Conservation (phyloP, 2,329 filamentous ascomycete species). For the Colletotrichum sp. region DNA sequence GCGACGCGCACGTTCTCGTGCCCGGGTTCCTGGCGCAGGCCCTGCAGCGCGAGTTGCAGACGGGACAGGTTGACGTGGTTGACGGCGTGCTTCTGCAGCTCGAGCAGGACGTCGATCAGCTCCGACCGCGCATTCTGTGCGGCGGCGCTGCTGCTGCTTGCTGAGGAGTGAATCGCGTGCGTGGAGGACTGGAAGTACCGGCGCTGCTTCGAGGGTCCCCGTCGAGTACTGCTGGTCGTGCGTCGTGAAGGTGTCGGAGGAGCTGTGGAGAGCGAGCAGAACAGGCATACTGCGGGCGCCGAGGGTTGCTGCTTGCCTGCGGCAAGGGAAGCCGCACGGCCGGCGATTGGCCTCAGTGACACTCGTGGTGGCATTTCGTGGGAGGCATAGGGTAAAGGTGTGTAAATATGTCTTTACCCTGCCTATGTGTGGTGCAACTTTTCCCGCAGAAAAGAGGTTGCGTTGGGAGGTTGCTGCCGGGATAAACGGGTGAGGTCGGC, state of each 20-base stretch:
- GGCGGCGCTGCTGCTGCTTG: not conserved
- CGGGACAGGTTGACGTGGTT: constrained; percentile 71
- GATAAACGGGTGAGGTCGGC: not conserved
- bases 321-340: constrained; percentile 17
- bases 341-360: constrained; percentile 30
- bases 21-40: constrained; percentile 62
- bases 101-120: constrained; percentile 63
- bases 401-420: not conserved
- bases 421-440: not conserved
- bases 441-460: not conserved
- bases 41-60: constrained; percentile 73
- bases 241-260: not conserved
- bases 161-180: not conserved
- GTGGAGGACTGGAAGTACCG: constrained; percentile 13
- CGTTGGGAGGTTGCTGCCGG: not conserved
- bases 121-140: constrained; percentile 48
- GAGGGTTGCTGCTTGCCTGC: constrained; percentile 8
- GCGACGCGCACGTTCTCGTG: constrained; percentile 64
- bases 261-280: constrained; percentile 22
- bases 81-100: constrained; percentile 65
- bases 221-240: not conserved
- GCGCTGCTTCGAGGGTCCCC: constrained; percentile 21
- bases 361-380: constrained; percentile 32
- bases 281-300: constrained; percentile 8
- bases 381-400: not conserved